phyloP scores from a whole-genome alignment of 352 stramenopile genomes.

The Globisporangium acanthophoron region DNA sequence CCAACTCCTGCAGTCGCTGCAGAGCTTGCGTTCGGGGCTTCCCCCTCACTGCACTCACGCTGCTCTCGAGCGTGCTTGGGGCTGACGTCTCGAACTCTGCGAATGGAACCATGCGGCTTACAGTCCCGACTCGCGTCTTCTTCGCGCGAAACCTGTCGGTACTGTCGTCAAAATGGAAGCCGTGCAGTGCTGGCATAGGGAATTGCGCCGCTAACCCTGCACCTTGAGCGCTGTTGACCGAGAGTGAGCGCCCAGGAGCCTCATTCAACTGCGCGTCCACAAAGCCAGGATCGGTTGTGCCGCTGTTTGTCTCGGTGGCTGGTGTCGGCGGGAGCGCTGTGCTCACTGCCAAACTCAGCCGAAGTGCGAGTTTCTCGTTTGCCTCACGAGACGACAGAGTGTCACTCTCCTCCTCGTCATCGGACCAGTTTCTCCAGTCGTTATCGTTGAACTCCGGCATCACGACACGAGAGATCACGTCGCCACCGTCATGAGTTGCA shows the following conservation, averaged over 20 bases:
- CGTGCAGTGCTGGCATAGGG: background rate
- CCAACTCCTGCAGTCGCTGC: conserved; percentile 7
- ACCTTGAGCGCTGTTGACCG: background rate
- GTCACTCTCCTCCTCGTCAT: conserved; percentile 12
- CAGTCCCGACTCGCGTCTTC: conserved; percentile 9
- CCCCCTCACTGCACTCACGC: background rate
- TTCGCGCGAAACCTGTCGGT: conserved; percentile 9
- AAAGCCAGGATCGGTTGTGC: background rate
- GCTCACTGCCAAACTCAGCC: conserved; percentile 4
- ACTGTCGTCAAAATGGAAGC: background rate
- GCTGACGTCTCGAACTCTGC: background rate
- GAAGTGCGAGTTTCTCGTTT: conserved; percentile 7
- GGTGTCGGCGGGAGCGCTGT: conserved; percentile 8
- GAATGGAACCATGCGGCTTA: conserved; percentile 12
- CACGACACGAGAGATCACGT: background rate
- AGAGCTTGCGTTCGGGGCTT: background rate
- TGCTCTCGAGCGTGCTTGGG: background rate
- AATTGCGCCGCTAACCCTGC: too few relatives aligned
- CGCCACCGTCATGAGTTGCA: background rate
- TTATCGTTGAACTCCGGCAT: conserved; percentile 7
- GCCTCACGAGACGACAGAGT: conserved; percentile 1
- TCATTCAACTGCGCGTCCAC: background rate
- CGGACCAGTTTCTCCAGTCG: conserved; percentile 30
- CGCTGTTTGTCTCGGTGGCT: background rate
- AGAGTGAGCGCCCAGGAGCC: background rate